A percentile compares a stretch with the other conserved stretches of the same genome.
phyloP scores from a whole-genome alignment of 2,329 filamentous ascomycete genomes.

The Rutstroemia sp. region DNA sequence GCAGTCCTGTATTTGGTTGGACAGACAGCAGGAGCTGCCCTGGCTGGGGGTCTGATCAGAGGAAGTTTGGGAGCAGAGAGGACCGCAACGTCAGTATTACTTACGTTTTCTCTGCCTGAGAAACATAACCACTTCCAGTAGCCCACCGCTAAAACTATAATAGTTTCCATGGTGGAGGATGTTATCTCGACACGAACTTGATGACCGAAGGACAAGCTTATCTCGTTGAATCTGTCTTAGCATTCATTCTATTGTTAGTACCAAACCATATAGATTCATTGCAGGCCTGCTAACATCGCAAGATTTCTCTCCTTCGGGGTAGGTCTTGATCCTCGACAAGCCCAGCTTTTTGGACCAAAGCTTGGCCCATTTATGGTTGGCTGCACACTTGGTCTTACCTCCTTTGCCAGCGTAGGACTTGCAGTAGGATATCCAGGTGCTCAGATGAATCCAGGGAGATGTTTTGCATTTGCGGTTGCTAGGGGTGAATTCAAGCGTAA shows the following conservation, averaged over 20 bases:
- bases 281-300: background rate
- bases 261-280: constrained; percentile 1
- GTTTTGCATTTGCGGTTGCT: constrained; percentile 37
- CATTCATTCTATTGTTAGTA: constrained; percentile 36
- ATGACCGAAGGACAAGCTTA: constrained; percentile 36
- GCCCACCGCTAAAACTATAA: background rate
- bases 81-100: constrained; percentile 24
- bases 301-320: constrained; percentile 45
- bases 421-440: constrained; percentile 33
- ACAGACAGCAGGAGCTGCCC: constrained; percentile 39
- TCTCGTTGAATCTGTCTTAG: constrained; percentile 41
- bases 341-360: constrained; percentile 40
- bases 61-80: constrained; percentile 29
- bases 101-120: constrained; percentile 15
- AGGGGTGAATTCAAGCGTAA: constrained; percentile 20
- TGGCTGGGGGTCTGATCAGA: constrained; percentile 35
- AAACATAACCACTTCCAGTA: background rate
- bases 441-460: constrained; percentile 34
- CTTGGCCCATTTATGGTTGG: constrained; percentile 43
- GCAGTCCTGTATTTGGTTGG: constrained; percentile 41
- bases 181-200: constrained; percentile 23
- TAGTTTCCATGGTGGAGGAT: constrained; percentile 29
- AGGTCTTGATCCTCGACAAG: constrained; percentile 45
- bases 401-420: constrained; percentile 33
- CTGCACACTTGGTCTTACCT: constrained; percentile 31